Base-by-base conservation (phyloP, 2,329 filamentous ascomycete genomes). In the Penicillium digitatum region DNA sequence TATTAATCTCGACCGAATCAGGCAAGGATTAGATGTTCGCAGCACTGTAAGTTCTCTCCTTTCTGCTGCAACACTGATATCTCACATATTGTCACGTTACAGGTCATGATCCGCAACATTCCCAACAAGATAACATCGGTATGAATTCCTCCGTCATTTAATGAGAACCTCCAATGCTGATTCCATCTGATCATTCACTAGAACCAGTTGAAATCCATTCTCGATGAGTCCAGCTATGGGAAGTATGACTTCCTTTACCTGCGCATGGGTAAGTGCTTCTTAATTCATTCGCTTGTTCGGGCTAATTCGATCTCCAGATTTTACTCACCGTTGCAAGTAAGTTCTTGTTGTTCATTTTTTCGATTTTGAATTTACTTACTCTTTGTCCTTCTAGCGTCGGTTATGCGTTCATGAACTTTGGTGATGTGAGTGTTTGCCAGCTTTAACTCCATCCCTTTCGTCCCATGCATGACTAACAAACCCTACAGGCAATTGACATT, bases 341-440 rank as follows among this genome's bases (percentile, higher is more conserved):
- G 87, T 79, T 24, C 12, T 27, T 12, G 24, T 18, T 24, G 20
- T 11, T 48, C 7, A 22, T 22, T 45, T 11, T 12, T 44, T n/a
- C n/a, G 16, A 5, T 2, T 38, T 44, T 38, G 10, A 3, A 12
- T 26, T 26, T 45, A 34, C 52, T 55, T 24, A 55, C 22, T 14
- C 3, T 39, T 42, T 27, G 16, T 24, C 32, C 24, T 49, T 14
- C 3, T 55, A 95, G 91, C 70, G 93, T 97, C 55, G 94, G 94
- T 43, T 97, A 97, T 73, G 93, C 91, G 0, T 99, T 97, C 74
- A 90, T 99, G 76, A 96, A 99, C 74, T 96, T 97, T 65, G 83
- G 86, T 40, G 86, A 91, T 70, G 87, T 89, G 73, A 82, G 86
- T 69, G 12, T 7, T 34, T 24, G 9, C 22, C 26, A 8, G 24